Percentiles rank a stretch among this genome's conserved stretches.
These are phyloP conservation scores for Flueggea neowawraea DNA, from an alignment of 441 rosid species.

Conservation along the genomic window DNA sequence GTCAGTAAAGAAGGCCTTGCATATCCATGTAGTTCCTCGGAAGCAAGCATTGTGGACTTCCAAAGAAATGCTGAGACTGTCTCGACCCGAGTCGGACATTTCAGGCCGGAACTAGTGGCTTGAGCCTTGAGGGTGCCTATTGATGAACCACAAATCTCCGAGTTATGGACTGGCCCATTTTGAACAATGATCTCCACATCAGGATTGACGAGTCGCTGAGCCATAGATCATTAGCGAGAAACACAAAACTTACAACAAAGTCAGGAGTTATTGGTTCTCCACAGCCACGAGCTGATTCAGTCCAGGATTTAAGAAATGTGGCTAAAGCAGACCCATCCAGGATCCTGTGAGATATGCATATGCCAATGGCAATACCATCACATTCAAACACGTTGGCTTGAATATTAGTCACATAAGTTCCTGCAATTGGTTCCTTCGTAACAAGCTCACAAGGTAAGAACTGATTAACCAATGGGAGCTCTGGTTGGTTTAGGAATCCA, in stretches of 20 bases:
- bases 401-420: constrained; percentile 20
- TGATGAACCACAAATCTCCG: constrained; percentile 36
- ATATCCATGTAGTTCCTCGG: constrained; percentile 8
- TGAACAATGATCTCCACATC: constrained; percentile 11
- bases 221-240: constrained; percentile 37
- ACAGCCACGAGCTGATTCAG: constrained; percentile 23
- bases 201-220: constrained; percentile 22
- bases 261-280: constrained; percentile 19
- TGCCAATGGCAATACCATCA: constrained; percentile 44
- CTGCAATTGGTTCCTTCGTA: background rate
- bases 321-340: constrained; percentile 47
- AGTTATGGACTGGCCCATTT: constrained; percentile 29
- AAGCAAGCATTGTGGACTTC: constrained; percentile 22
- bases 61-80: constrained; percentile 31
- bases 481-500: constrained; percentile 24
- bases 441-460: constrained; percentile 20
- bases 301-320: constrained; percentile 44
- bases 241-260: constrained; percentile 24
- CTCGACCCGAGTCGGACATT: constrained; percentile 29
- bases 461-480: constrained; percentile 6
- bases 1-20: constrained; percentile 16
- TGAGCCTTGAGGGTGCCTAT: constrained; percentile 29
- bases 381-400: constrained; percentile 45
- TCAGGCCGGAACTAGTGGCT: constrained; percentile 10
- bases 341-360: constrained; percentile 48